Evolutionary conservation across 257 asterid genomes (phyloP).

Genomic region (Solanum virginianum): DNA sequence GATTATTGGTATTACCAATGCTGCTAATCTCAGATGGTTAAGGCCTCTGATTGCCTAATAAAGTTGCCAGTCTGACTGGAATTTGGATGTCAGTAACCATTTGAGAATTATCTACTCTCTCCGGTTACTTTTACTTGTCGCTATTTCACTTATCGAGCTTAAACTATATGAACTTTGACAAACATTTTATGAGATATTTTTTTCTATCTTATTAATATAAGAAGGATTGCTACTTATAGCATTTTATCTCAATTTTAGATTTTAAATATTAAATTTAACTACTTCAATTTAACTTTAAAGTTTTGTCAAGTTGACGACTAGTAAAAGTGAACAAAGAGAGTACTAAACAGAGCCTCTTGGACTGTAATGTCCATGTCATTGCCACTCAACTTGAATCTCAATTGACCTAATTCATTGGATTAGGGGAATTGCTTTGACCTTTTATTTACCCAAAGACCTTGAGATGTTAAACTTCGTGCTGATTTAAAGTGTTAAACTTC

Average conservation of each 20-base stretch:
- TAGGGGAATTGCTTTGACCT: neutral
- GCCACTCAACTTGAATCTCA: neutral
- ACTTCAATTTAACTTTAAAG: no score
- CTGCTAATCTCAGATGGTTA: neutral
- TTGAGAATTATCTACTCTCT: neutral
- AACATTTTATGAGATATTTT: no score
- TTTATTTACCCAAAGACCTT: neutral
- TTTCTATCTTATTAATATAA: no score
- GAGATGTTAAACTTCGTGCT: neutral
- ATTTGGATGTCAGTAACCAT: neutral
- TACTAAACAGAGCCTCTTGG: neutral
- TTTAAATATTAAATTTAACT: no score
- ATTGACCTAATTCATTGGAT: neutral
- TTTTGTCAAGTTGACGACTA: no score
- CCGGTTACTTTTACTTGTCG: no score
- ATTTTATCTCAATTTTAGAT: no score
- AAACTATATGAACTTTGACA: no score
- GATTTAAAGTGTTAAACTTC: neutral
- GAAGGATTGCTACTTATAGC: no score
- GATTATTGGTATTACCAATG: neutral
- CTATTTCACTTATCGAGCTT: no score
- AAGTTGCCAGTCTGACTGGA: neutral
- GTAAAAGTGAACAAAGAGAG: no score
- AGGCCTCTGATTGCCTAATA: neutral
- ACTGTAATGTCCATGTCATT: neutral